Evolutionary conservation across 2,329 filamentous ascomycete species (phyloP).

Genomic region (Hypocrella siamensis): DNA sequence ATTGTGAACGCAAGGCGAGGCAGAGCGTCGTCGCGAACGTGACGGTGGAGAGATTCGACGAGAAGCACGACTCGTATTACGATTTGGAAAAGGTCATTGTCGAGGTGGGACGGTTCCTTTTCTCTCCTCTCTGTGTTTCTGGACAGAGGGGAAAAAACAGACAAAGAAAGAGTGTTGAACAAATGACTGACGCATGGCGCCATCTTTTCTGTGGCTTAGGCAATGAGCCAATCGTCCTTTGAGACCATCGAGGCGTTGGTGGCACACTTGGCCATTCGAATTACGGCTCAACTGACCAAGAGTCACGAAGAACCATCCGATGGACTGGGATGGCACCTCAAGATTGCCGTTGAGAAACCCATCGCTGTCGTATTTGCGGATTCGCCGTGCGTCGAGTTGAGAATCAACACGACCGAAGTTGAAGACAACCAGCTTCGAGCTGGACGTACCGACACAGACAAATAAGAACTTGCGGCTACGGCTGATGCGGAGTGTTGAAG

Average conservation of each 20-base stretch:
- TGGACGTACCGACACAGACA: too few species aligned
- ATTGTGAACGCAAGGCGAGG: constrained; percentile 49
- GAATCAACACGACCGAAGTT: constrained; percentile 12
- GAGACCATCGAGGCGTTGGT: constrained; percentile 49
- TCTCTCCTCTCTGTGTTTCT: background rate
- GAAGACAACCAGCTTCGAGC: background rate
- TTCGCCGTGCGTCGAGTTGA: constrained; percentile 47
- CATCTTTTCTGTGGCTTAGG: constrained; percentile 16
- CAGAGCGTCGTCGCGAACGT: constrained; percentile 51
- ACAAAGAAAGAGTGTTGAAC: background rate
- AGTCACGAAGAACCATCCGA: constrained; percentile 4
- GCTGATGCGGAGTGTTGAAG: too few species aligned
- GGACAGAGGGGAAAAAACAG: background rate
- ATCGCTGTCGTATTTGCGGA: constrained; percentile 59
- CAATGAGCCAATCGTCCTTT: constrained; percentile 39
- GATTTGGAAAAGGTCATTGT: constrained; percentile 44
- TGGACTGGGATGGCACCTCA: constrained; percentile 31
- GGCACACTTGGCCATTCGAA: constrained; percentile 25
- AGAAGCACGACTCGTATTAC: constrained; percentile 32
- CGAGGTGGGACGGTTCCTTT: constrained; percentile 26
- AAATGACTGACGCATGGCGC: background rate
- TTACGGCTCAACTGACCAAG: constrained; percentile 27
- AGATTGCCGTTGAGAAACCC: constrained; percentile 53
- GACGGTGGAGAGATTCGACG: constrained; percentile 38
- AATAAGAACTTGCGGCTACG: too few species aligned